Evolutionary conservation across 164 flowering plant species (phyloP).

Genomic region (Liriodendron chinense): DNA sequence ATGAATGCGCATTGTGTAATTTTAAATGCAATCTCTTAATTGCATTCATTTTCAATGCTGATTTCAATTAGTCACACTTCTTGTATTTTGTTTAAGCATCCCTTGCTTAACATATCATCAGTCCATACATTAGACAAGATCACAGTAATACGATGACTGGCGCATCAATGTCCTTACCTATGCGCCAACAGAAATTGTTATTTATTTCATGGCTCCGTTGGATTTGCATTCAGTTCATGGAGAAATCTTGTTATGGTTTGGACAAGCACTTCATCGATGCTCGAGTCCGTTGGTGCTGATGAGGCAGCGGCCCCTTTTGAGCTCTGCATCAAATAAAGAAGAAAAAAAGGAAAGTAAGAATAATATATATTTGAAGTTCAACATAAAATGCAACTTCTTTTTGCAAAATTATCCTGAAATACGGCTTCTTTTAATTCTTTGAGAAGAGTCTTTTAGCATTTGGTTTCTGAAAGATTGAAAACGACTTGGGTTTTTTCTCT

Average conservation of each 20-base stretch:
- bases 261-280: slow-evolving; percentile 30
- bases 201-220: slow-evolving; percentile 7
- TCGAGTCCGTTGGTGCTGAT: slow-evolving; percentile 13
- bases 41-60: too few relatives aligned
- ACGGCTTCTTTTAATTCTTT: too few relatives aligned
- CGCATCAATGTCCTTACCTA: neutral
- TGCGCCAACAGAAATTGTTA: neutral
- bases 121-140: neutral
- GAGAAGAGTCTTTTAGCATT: too few relatives aligned
- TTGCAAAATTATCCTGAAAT: too few relatives aligned
- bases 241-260: slow-evolving; percentile 41
- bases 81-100: neutral
- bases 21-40: too few relatives aligned
- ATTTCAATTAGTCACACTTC: neutral
- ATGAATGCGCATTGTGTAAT: too few relatives aligned
- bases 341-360: neutral
- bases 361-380: neutral
- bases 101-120: too few relatives aligned
- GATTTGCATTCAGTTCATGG: slow-evolving; percentile 25
- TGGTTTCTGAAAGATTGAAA: too few relatives aligned
- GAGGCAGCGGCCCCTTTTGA: slow-evolving; percentile 12
- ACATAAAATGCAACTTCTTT: neutral
- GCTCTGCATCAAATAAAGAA: slow-evolving; percentile 5
- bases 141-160: neutral
- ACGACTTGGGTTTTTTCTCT: too few relatives aligned